Evolutionary conservation across 108 stramenopile genomes (phyloP).

Genomic region (Epipyxis sp.): DNA sequence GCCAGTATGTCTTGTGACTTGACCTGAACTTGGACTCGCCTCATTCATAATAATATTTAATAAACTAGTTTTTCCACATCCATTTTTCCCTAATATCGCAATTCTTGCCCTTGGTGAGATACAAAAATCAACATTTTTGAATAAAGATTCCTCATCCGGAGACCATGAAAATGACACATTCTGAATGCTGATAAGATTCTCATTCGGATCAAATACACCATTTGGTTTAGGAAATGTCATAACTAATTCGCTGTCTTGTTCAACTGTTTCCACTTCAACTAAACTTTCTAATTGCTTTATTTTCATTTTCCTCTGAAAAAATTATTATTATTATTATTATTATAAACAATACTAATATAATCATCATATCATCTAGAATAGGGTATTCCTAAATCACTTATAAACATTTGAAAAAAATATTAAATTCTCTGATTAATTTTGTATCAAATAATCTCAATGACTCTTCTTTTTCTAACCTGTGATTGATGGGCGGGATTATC

Average conservation of each 20-base stretch:
- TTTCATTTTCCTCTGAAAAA: conserved; percentile 26
- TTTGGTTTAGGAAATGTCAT: background rate
- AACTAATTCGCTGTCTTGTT: conserved; percentile 1
- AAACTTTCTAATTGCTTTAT: conserved; percentile 19
- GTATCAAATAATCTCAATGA: too few relatives aligned
- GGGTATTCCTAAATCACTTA: too few relatives aligned
- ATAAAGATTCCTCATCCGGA: background rate
- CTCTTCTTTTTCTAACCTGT: too few relatives aligned
- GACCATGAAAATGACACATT: conserved; percentile 10
- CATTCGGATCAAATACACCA: background rate
- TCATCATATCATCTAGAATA: too few relatives aligned
- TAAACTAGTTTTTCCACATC: conserved; percentile 16
- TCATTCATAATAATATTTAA: conserved; percentile 15
- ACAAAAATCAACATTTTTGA: background rate
- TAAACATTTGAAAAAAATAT: too few relatives aligned
- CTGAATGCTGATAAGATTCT: background rate
- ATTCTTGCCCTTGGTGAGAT: background rate
- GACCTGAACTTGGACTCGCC: background rate
- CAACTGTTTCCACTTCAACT: background rate
- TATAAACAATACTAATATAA: too few relatives aligned
- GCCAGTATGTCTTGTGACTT: background rate
- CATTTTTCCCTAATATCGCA: conserved; percentile 11
- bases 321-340: too few relatives aligned
- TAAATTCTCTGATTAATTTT: too few relatives aligned
- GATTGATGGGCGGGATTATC: conserved; percentile 5